These are phyloP conservation scores for Leishmania mexicana DNA, from an alignment of 208 protist genomes.

Conservation along the genomic window DNA sequence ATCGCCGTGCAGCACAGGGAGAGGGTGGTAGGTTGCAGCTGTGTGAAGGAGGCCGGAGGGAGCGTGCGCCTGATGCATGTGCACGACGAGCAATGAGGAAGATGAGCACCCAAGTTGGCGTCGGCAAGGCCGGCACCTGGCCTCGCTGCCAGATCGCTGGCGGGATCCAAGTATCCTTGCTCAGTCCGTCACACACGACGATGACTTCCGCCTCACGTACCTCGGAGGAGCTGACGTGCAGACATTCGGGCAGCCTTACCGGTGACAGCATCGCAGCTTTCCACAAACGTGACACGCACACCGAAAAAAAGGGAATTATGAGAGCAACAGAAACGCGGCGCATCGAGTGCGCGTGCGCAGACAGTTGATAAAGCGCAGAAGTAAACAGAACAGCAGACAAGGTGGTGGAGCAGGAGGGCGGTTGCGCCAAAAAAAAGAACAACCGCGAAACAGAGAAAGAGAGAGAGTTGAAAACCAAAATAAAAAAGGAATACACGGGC, in stretches of 20 bases:
- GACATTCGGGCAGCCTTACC: constrained; percentile 4
- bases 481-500: too few species aligned
- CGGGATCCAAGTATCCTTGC: background rate
- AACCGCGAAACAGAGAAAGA: too few species aligned
- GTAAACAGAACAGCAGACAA: too few species aligned
- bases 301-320: too few species aligned
- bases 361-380: too few species aligned
- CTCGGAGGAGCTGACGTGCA: background rate
- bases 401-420: too few species aligned
- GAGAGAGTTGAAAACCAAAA: too few species aligned
- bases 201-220: background rate
- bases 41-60: constrained; percentile 29
- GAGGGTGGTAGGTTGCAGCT: constrained; percentile 24
- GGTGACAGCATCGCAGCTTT: background rate
- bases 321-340: too few species aligned
- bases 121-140: background rate
- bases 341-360: background rate
- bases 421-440: too few species aligned
- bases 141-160: constrained; percentile 1
- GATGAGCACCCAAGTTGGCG: constrained; percentile 11
- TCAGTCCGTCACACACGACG: background rate
- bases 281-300: too few species aligned
- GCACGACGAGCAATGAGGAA: constrained; percentile 29
- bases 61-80: constrained; percentile 18
- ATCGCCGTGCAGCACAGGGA: constrained; percentile 27